Evolutionary conservation across 1,284 basidiomycete genomes (phyloP).

Genomic region (Ganoderma leucocontextum): DNA sequence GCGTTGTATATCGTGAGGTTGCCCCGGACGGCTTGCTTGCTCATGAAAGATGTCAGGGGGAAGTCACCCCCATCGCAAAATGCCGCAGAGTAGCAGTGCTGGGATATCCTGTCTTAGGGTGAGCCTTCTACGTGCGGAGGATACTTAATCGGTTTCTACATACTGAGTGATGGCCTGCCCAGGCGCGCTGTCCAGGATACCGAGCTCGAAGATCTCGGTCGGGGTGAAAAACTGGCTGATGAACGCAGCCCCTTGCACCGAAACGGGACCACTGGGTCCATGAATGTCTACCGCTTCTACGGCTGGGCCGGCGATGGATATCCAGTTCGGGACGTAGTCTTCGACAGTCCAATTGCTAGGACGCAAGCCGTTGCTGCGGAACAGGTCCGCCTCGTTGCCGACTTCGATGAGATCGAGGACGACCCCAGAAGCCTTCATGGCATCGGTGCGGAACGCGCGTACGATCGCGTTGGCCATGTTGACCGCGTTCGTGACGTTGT

Average conservation of each 20-base stretch:
- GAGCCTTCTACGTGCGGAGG: neutral
- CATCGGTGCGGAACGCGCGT: constrained; percentile 55
- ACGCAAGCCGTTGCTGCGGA: constrained; percentile 57
- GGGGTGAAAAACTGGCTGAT: constrained; percentile 65
- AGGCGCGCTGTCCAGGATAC: neutral
- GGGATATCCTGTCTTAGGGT: constrained; percentile 58
- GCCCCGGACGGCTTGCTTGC: constrained; percentile 61
- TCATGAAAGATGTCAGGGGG: constrained; percentile 65
- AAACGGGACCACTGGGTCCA: constrained; percentile 43
- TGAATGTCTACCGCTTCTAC: constrained; percentile 40
- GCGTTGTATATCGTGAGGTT: constrained; percentile 60
- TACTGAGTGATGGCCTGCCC: neutral
- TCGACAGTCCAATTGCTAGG: constrained; percentile 51
- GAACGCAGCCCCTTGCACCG: constrained; percentile 62
- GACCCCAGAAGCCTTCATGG: constrained; percentile 53
- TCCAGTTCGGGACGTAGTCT: constrained; percentile 63
- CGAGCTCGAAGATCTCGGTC: constrained; percentile 51
- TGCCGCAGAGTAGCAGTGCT: constrained; percentile 65
- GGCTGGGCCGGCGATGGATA: constrained; percentile 39
- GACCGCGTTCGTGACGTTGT: constrained; percentile 38
- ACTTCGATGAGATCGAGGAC: constrained; percentile 24
- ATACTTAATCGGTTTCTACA: neutral
- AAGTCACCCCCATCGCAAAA: constrained; percentile 61
- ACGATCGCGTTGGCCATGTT: constrained; percentile 62
- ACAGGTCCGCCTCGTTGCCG: constrained; percentile 69